Percentiles rank a stretch among this genome's conserved stretches.
Evolutionary conservation across 805 yeast species (phyloP).

Genomic region (Metschnikowia matae): DNA sequence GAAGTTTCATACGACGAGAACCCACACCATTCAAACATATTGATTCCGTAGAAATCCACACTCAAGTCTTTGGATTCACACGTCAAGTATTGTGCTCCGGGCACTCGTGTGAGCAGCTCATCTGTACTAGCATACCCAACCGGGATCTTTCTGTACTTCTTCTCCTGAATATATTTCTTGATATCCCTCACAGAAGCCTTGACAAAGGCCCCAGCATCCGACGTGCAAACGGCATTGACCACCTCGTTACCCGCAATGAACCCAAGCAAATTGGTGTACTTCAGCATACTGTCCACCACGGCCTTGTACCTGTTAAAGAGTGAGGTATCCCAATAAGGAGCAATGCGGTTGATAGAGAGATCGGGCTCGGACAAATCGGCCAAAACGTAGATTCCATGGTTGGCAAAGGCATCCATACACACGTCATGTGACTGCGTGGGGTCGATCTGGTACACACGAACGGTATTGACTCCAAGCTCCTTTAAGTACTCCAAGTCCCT

Average conservation of each 20-base stretch:
- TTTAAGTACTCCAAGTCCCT: conserved; percentile 78
- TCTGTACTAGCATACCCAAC: conserved; percentile 41
- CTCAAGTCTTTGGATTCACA: conserved; percentile 16
- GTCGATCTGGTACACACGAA: conserved; percentile 84
- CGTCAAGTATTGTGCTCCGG: conserved; percentile 28
- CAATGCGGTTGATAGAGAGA: conserved; percentile 28
- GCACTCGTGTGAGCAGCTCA: conserved; percentile 27
- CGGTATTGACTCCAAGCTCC: conserved; percentile 65
- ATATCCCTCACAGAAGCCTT: conserved; percentile 35
- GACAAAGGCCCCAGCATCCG: conserved; percentile 32
- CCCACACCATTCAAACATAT: conserved; percentile 43
- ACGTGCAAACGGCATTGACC: conserved; percentile 23
- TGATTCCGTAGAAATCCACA: conserved; percentile 35
- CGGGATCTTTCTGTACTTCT: conserved; percentile 32
- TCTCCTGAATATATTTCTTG: conserved; percentile 24
- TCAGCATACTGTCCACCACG: conserved; percentile 32
- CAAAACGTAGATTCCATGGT: conserved; percentile 34
- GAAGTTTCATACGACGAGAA: conserved; percentile 34
- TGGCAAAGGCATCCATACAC: conserved; percentile 28
- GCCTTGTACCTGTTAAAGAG: conserved; percentile 26
- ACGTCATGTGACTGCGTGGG: conserved; percentile 43
- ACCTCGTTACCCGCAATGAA: conserved; percentile 43
- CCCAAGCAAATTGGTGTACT: conserved; percentile 34
- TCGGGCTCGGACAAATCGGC: conserved; percentile 37
- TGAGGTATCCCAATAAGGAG: conserved; percentile 35